phyloP scores from a whole-genome alignment of 2,329 filamentous ascomycete genomes.

The Colletotrichum agaves region DNA sequence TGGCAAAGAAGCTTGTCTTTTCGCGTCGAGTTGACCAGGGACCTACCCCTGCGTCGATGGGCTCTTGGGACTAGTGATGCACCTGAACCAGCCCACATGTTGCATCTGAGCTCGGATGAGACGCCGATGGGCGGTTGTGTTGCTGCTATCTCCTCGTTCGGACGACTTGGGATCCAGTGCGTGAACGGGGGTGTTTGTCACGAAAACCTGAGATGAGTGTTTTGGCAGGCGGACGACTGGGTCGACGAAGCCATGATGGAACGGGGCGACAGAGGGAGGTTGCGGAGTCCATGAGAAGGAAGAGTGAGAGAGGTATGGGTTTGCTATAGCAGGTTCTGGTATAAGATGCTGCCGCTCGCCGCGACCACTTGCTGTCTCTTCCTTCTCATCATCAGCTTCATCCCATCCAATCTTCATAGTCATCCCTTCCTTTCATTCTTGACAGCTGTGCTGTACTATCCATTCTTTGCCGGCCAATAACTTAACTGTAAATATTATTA shows the following conservation, averaged over 20 bases:
- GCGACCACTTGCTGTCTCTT: not conserved
- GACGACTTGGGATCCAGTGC: slow-evolving; percentile 13
- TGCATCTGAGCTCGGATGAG: slow-evolving; percentile 34
- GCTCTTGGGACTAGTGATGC: not conserved
- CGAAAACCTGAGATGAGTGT: slow-evolving; percentile 18
- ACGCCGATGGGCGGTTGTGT: slow-evolving; percentile 19
- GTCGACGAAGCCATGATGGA: not conserved
- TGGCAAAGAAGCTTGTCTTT: slow-evolving; percentile 37
- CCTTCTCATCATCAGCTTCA: slow-evolving; percentile 21
- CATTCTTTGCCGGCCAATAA: slow-evolving; percentile 21
- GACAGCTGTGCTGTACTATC: slow-evolving; percentile 31
- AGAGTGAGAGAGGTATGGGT: not conserved
- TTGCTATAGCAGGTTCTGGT: slow-evolving; percentile 19
- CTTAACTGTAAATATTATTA: slow-evolving; percentile 28
- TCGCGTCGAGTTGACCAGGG: slow-evolving; percentile 21
- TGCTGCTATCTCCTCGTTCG: slow-evolving; percentile 14
- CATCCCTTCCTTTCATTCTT: slow-evolving; percentile 15
- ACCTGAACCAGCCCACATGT: slow-evolving; percentile 10
- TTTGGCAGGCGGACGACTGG: slow-evolving; percentile 14
- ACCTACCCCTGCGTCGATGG: slow-evolving; percentile 12
- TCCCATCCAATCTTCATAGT: slow-evolving; percentile 24
- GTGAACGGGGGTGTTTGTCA: slow-evolving; percentile 7
- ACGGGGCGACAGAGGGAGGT: slow-evolving; percentile 8
- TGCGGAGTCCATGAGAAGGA: not conserved
- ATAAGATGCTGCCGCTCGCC: slow-evolving; percentile 34